Percentiles rank a stretch among this genome's conserved stretches.
phyloP scores from a whole-genome alignment of 352 stramenopile genomes.

The Phytophthora melonis region DNA sequence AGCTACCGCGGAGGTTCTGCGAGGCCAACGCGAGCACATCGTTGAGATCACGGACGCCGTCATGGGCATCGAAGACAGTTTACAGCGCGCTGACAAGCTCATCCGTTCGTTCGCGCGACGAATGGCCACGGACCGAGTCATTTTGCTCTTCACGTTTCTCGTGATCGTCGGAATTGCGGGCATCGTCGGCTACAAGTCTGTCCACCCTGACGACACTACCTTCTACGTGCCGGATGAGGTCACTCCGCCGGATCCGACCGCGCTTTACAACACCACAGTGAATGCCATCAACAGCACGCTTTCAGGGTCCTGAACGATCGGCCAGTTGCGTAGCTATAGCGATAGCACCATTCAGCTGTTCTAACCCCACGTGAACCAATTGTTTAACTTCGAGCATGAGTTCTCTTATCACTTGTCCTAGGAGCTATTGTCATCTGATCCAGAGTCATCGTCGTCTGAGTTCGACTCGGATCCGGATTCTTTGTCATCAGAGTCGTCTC shows the following conservation, averaged over 20 bases:
- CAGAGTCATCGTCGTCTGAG: constrained; percentile 29
- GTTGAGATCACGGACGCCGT: constrained; percentile 90
- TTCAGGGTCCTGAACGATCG: constrained; percentile 18
- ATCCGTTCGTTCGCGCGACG: constrained; percentile 83
- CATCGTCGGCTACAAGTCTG: constrained; percentile 88
- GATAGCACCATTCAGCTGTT: constrained; percentile 10
- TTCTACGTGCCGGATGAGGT: constrained; percentile 90
- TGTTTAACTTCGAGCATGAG: constrained; percentile 27
- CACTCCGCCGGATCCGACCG: constrained; percentile 77
- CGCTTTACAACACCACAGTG: constrained; percentile 83
- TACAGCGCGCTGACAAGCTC: constrained; percentile 83
- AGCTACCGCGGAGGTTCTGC: constrained; percentile 80
- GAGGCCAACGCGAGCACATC: constrained; percentile 86
- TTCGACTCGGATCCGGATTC: constrained; percentile 23
- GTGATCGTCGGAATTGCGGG: constrained; percentile 82
- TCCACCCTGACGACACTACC: constrained; percentile 77
- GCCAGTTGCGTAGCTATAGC: constrained; percentile 13
- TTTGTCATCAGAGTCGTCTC: constrained; percentile 31
- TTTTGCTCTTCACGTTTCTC: constrained; percentile 82
- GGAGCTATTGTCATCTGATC: constrained; percentile 32
- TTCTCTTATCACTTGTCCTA: constrained; percentile 4
- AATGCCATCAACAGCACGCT: constrained; percentile 66
- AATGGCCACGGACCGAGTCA: constrained; percentile 87
- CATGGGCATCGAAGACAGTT: constrained; percentile 86
- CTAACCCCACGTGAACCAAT: constrained; percentile 18